These are phyloP conservation scores for Fraxinus sp. DNA, from an alignment of 305 asterid genomes.

Conservation along the genomic window DNA sequence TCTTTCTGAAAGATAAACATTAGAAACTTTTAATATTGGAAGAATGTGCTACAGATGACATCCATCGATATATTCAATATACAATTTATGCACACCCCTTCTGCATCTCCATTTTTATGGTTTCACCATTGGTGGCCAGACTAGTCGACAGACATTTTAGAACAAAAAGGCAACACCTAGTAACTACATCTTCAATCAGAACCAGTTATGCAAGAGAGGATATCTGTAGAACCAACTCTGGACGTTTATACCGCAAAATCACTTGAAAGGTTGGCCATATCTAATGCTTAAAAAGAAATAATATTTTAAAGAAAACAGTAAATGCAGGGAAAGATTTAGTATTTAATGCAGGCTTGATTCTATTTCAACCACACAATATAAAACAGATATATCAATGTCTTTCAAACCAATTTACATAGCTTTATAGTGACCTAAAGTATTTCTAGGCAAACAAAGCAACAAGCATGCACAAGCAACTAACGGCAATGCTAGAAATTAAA, in stretches of 20 bases:
- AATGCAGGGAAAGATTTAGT: not conserved
- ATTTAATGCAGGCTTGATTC: not conserved
- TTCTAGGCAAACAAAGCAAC: not conserved
- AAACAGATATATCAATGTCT: not conserved
- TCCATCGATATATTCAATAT: not conserved
- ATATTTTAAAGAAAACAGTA: not conserved
- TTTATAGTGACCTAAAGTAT: not conserved
- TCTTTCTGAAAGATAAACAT: not conserved
- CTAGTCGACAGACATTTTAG: not conserved
- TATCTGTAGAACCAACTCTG: not conserved
- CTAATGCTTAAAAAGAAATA: conserved; percentile 2
- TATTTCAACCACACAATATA: not conserved
- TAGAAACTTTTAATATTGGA: not conserved
- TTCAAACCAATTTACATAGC: not conserved
- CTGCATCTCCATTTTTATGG: not conserved
- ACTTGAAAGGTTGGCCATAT: not conserved
- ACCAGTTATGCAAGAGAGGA: conserved; percentile 2
- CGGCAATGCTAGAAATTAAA: not conserved
- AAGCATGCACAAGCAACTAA: conserved; percentile 5
- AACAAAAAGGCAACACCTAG: not conserved
- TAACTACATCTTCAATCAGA: not conserved
- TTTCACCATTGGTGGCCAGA: not conserved
- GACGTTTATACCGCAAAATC: not conserved
- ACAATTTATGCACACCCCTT: not conserved
- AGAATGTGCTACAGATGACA: not conserved